Evolutionary conservation across 768 basidiomycete genomes (phyloP), one percentile per base, ranked within the genome.

Genomic region (Suillus weaverae): DNA sequence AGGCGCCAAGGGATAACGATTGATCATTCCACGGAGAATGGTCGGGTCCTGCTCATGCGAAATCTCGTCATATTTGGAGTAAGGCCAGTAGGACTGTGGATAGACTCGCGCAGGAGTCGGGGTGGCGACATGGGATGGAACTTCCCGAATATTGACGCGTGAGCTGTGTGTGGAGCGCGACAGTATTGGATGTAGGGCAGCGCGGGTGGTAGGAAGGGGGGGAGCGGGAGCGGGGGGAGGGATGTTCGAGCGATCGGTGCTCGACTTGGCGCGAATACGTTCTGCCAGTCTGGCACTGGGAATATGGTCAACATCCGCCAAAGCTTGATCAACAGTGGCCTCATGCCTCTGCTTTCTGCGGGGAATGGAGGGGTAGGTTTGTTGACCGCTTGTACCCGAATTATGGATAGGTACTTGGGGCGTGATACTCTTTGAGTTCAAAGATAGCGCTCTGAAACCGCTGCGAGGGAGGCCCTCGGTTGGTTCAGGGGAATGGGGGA

Each of bases 401-500:
- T 30, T 22, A 8, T 26, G 14, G 22, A 10, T 1, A 5, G 36
- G 4, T 6, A 62, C 14, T n/a, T 64, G 30, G 16, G 22, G 8
- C 18, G 55, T 36, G 32, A 26, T 22, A 6, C 50, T 54, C 22
- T 44, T 36, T 20, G 62, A 54, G 33, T 60, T 60, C n/a, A 65
- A 43, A n/a, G 66, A 62, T 14, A 35, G 38, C 3, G 65, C 6
- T 30, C 60, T 60, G 32, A 64, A 41, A 18, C 35, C 63, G 33
- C 36, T 60, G 26, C 51, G 68, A 1, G 63, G 44, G 10, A 63
- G 22, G 63, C 26, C 51, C 33, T 20, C 64, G 67, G 64, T 63
- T 51, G 64, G 61, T 13, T 38, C 14, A 20, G 64, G 67, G 1
- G 67, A 56, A 41, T 35, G 6, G 4, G 68, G 67, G 51, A 66